Conservation (phyloP, 2,329 filamentous ascomycete genomes). For the Aureobasidium namibiae region DNA sequence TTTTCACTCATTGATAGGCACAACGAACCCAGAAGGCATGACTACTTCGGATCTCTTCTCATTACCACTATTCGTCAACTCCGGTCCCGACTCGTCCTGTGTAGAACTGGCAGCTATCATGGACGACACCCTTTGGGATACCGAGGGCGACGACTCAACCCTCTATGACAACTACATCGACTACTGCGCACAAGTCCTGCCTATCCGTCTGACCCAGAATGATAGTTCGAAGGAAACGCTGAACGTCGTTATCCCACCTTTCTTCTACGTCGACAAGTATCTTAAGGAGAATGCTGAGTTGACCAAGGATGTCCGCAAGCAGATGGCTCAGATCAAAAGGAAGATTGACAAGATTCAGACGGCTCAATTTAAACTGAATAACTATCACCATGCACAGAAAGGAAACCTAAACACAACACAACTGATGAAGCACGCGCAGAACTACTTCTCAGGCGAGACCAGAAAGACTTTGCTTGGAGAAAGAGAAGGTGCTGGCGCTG, state of each 20-base stretch:
- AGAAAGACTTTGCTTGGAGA: conserved; percentile 17
- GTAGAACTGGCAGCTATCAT: conserved; percentile 17
- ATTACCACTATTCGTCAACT: conserved; percentile 8
- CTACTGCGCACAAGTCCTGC: conserved; percentile 46
- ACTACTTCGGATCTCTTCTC: conserved; percentile 16
- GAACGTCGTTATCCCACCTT: conserved; percentile 44
- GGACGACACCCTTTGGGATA: conserved; percentile 25
- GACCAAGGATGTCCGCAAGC: conserved; percentile 39
- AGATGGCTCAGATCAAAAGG: conserved; percentile 27
- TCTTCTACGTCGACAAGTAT: conserved; percentile 54
- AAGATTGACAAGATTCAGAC: conserved; percentile 26
- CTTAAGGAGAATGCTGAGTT: conserved; percentile 42
- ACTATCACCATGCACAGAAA: conserved; percentile 19
- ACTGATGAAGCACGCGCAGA: conserved; percentile 20
- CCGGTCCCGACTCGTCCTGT: conserved; percentile 30
- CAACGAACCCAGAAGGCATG: conserved; percentile 19
- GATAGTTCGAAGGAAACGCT: conserved; percentile 26
- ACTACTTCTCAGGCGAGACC: conserved; percentile 25
- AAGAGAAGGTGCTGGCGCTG: conserved; percentile 13
- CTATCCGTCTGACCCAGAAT: conserved; percentile 37
- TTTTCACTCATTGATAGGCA: conserved; percentile 22
- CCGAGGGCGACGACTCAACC: conserved; percentile 17
- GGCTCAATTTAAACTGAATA: conserved; percentile 30
- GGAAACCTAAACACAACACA: neutral
- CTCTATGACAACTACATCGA: conserved; percentile 30